Evolutionary conservation across 2,329 filamentous ascomycete species (phyloP).

Genomic region (Neofusicoccum ribis): DNA sequence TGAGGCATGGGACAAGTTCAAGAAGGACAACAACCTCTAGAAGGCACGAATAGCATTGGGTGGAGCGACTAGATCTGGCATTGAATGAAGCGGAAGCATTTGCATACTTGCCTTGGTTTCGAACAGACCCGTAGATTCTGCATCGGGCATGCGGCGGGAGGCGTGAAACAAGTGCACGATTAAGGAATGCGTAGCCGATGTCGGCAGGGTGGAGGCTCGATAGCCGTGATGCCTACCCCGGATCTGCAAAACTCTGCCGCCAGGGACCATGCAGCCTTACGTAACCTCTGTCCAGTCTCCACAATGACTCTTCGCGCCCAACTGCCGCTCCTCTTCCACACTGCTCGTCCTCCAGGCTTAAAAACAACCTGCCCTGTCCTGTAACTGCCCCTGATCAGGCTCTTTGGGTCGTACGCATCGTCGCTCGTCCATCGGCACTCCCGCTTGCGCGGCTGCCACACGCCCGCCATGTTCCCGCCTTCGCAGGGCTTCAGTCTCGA

Average conservation of each 20-base stretch:
- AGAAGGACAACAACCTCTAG: conserved; percentile 60
- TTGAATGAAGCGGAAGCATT: neutral
- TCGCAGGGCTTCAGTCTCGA: conserved; percentile 67
- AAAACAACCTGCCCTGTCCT: neutral
- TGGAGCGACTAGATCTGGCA: neutral
- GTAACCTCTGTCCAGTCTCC: neutral
- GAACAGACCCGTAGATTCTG: neutral
- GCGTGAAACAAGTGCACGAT: neutral
- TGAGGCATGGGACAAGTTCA: conserved; percentile 70
- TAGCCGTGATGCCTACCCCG: neutral
- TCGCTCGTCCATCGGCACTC: neutral
- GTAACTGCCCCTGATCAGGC: neutral
- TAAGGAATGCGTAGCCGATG: conserved; percentile 2
- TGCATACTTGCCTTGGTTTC: neutral
- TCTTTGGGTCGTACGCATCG: neutral
- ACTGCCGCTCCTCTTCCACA: neutral
- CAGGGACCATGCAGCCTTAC: conserved; percentile 7
- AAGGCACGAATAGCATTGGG: neutral
- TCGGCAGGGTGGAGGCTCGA: neutral
- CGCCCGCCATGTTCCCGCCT: conserved; percentile 51
- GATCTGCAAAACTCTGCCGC: conserved; percentile 3
- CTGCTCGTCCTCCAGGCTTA: neutral
- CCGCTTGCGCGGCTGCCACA: neutral
- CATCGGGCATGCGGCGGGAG: neutral
- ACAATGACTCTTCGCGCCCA: neutral